phyloP scores from a whole-genome alignment of 768 basidiomycete species.

The Austroboletus festivus region DNA sequence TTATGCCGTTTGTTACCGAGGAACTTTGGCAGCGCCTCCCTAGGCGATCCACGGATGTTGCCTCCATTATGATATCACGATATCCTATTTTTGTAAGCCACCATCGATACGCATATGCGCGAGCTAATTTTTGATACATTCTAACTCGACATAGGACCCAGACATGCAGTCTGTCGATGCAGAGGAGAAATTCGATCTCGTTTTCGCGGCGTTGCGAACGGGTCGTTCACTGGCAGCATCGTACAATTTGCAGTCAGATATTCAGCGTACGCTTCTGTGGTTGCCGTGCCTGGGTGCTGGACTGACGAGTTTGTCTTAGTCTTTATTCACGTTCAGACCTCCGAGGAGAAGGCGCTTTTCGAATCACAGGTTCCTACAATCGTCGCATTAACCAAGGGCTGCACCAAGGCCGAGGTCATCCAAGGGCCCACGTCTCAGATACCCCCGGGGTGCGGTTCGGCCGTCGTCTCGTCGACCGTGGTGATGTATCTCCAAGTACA shows the following conservation, averaged over 20 bases:
- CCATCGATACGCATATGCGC: no score
- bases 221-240: conserved; percentile 53
- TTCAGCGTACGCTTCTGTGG: conserved; percentile 29
- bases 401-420: conserved; percentile 71
- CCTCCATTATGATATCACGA: conserved; percentile 85
- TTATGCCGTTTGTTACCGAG: conserved; percentile 99
- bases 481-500: conserved; percentile 82
- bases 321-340: conserved; percentile 68
- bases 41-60: conserved; percentile 72
- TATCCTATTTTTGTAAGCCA: conserved; percentile 76
- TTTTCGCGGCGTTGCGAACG: conserved; percentile 73
- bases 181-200: conserved; percentile 81
- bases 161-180: conserved; percentile 65
- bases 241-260: conserved; percentile 83
- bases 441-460: conserved; percentile 78
- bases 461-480: conserved; percentile 70
- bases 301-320: conserved; percentile 37
- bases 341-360: conserved; percentile 63
- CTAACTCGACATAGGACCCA: conserved; percentile 44
- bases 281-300: not conserved
- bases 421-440: conserved; percentile 56
- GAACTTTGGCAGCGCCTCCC: conserved; percentile 98
- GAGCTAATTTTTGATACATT: not conserved
- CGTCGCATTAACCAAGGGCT: conserved; percentile 81
- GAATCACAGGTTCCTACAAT: conserved; percentile 74